Conservation (phyloP, 2,329 filamentous ascomycete genomes). For the Tympanopsis confertula region DNA sequence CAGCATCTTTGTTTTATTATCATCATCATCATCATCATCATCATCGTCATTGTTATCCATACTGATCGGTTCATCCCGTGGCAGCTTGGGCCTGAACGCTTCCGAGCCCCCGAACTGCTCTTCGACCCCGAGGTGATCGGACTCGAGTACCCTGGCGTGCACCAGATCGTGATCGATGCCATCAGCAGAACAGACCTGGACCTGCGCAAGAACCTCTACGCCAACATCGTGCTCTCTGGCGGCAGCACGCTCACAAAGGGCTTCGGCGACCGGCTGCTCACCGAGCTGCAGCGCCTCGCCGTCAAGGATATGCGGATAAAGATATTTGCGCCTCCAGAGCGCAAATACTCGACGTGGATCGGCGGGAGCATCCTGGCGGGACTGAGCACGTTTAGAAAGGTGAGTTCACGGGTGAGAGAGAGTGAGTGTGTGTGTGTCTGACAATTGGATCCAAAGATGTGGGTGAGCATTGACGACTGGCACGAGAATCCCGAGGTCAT, state of each 20-base stretch:
- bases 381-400: conserved; percentile 96
- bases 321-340: conserved; percentile 93
- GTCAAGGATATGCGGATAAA: conserved; percentile 99
- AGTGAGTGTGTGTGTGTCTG: conserved; percentile 6
- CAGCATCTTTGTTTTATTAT: conserved; percentile 7
- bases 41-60: conserved; percentile 4
- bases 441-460: conserved; percentile 57
- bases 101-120: conserved; percentile 89
- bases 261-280: conserved; percentile 83
- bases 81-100: conserved; percentile 82
- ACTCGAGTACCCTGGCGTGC: conserved; percentile 89
- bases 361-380: conserved; percentile 94
- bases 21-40: conserved; percentile 3
- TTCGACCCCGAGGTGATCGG: conserved; percentile 97
- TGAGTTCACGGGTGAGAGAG: conserved; percentile 25
- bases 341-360: conserved; percentile 98
- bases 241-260: conserved; percentile 94
- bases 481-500: conserved; percentile 99
- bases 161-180: conserved; percentile 94
- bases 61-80: not conserved
- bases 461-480: conserved; percentile 99
- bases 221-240: conserved; percentile 93
- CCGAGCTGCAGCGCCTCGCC: conserved; percentile 83
- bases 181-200: conserved; percentile 94
- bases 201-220: conserved; percentile 82